Conservation (phyloP, 768 basidiomycete species). For the Leucosporidium scottii region DNA sequence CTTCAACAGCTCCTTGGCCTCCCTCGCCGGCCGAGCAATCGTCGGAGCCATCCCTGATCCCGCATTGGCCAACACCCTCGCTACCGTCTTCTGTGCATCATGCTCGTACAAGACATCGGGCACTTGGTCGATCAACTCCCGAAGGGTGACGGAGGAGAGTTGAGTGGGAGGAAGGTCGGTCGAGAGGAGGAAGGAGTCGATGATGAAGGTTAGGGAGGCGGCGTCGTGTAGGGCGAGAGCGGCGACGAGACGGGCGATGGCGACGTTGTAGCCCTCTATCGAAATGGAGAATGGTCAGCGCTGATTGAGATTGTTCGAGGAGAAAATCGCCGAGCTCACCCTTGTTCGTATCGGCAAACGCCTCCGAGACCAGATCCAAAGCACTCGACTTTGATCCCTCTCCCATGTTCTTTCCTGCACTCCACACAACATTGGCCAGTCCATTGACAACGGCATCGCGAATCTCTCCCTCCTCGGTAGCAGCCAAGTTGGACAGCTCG, state of each 20-base stretch:
- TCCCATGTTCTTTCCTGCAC: conserved; percentile 69
- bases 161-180: conserved; percentile 61
- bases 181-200: conserved; percentile 20
- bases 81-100: conserved; percentile 53
- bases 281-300: conserved; percentile 47
- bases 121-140: conserved; percentile 41
- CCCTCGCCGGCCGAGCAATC: conserved; percentile 70
- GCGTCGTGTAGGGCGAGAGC: conserved; percentile 18
- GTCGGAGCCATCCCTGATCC: conserved; percentile 51
- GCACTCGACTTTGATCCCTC: conserved; percentile 66
- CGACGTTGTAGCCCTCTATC: conserved; percentile 45
- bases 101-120: conserved; percentile 59
- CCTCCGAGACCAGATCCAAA: conserved; percentile 66
- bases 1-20: conserved; percentile 65
- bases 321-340: not conserved
- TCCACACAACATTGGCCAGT: conserved; percentile 60
- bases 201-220: conserved; percentile 3
- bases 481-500: conserved; percentile 53
- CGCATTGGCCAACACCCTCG: conserved; percentile 60
- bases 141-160: conserved; percentile 37
- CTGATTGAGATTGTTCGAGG: not conserved
- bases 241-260: conserved; percentile 23
- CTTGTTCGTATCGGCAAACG: conserved; percentile 61
- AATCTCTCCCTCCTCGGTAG: conserved; percentile 55
- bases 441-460: conserved; percentile 69